These are phyloP conservation scores for Gossypium turneri DNA, from an alignment of 345 rosid genomes.

Conservation along the genomic window DNA sequence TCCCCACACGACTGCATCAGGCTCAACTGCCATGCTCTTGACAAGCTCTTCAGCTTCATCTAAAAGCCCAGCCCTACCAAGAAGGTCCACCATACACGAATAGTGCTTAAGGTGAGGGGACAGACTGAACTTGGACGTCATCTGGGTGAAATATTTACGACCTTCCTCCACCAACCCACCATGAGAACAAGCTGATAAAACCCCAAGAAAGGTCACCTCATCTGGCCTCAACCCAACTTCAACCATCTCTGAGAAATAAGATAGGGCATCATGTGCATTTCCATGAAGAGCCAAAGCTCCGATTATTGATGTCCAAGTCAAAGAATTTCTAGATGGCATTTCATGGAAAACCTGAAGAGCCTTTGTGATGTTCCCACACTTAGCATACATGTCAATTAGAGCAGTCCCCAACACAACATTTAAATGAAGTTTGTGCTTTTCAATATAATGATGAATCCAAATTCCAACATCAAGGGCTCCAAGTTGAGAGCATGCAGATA, in stretches of 20 bases:
- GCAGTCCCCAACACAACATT: constrained; percentile 74
- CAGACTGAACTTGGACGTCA: constrained; percentile 56
- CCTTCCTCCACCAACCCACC: constrained; percentile 82
- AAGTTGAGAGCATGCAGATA: constrained; percentile 83
- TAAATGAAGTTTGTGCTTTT: constrained; percentile 48
- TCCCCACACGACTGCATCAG: constrained; percentile 82
- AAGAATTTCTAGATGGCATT: constrained; percentile 57
- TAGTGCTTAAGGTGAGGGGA: constrained; percentile 69
- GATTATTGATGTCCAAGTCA: constrained; percentile 73
- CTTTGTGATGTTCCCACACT: constrained; percentile 71
- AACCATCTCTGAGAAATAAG: constrained; percentile 67
- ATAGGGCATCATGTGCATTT: constrained; percentile 53
- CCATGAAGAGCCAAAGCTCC: constrained; percentile 81
- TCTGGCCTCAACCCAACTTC: constrained; percentile 64
- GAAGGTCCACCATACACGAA: constrained; percentile 84
- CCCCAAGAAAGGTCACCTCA: constrained; percentile 73
- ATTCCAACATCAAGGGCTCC: constrained; percentile 82
- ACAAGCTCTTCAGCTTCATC: constrained; percentile 71
- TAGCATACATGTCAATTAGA: constrained; percentile 79
- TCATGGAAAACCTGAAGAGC: constrained; percentile 66
- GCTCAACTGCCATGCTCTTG: constrained; percentile 63
- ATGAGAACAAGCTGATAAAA: constrained; percentile 83
- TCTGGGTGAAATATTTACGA: constrained; percentile 53
- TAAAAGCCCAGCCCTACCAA: constrained; percentile 77
- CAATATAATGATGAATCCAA: constrained; percentile 73